A percentile compares a stretch with the other conserved stretches of the same genome.
These are phyloP conservation scores for Earliella scabrosa DNA, from an alignment of 1,284 basidiomycete genomes.

Conservation along the genomic window DNA sequence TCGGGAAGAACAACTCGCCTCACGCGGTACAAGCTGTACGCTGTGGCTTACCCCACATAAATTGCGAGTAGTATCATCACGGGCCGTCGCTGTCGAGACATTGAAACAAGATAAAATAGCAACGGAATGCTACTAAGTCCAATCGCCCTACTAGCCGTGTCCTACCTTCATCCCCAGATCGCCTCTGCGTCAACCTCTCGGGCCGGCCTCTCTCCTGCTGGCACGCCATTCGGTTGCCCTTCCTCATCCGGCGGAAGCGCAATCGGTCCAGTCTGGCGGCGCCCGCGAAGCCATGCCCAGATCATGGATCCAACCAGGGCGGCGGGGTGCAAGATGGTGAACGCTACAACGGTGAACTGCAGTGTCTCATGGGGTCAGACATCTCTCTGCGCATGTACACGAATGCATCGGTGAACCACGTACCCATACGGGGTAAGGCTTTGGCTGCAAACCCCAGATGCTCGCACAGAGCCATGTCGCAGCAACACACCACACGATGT, in stretches of 20 bases:
- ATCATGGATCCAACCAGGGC: slow-evolving; percentile 47
- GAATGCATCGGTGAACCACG: slow-evolving; percentile 29
- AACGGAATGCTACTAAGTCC: too few relatives aligned
- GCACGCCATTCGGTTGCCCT: slow-evolving; percentile 1
- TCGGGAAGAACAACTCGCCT: too few relatives aligned
- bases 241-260: slow-evolving; percentile 47
- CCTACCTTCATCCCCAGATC: slow-evolving; percentile 31
- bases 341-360: slow-evolving; percentile 60
- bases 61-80: too few relatives aligned
- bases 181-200: slow-evolving; percentile 36
- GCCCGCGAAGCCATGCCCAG: slow-evolving; percentile 39
- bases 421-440: slow-evolving; percentile 66
- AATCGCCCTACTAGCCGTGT: too few relatives aligned
- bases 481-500: slow-evolving; percentile 74
- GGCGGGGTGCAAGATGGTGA: slow-evolving; percentile 64
- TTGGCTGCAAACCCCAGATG: slow-evolving; percentile 63
- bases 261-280: slow-evolving; percentile 40
- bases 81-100: too few relatives aligned
- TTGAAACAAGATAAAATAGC: too few relatives aligned
- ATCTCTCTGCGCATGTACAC: too few relatives aligned
- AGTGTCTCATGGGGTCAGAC: slow-evolving; percentile 2
- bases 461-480: slow-evolving; percentile 72
- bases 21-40: too few relatives aligned
- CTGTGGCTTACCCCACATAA: too few relatives aligned
- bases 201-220: slow-evolving; percentile 23